Percentiles rank a stretch among this genome's conserved stretches.
phyloP scores from a whole-genome alignment of 2,329 filamentous ascomycete species.

The Fusarium sp. region DNA sequence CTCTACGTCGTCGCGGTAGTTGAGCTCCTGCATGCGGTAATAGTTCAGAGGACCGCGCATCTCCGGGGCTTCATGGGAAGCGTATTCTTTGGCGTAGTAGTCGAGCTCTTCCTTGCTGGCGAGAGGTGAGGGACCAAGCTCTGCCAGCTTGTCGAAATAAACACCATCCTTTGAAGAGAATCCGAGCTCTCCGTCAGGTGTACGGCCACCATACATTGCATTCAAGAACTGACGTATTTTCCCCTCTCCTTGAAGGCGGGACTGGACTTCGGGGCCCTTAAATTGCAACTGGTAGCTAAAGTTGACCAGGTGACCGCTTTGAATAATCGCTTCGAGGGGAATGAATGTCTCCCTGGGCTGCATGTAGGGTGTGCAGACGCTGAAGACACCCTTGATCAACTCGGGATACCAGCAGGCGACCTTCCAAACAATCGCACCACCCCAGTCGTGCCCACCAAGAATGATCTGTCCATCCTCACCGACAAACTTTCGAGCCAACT shows the following conservation, averaged over 20 bases:
- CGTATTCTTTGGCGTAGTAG: slow-evolving; percentile 79
- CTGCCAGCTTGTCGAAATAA: slow-evolving; percentile 69
- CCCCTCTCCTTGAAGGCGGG: slow-evolving; percentile 64
- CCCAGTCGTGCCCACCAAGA: slow-evolving; percentile 94
- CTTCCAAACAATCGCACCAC: slow-evolving; percentile 81
- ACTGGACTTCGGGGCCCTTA: slow-evolving; percentile 73
- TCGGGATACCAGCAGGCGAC: slow-evolving; percentile 78
- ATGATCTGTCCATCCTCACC: slow-evolving; percentile 68
- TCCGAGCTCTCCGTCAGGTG: slow-evolving; percentile 63
- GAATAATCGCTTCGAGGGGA: slow-evolving; percentile 69
- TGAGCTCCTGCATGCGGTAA: slow-evolving; percentile 81
- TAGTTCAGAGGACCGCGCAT: slow-evolving; percentile 86
- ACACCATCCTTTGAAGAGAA: slow-evolving; percentile 73
- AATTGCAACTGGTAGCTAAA: slow-evolving; percentile 90
- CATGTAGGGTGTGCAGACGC: slow-evolving; percentile 80
- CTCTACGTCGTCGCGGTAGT: slow-evolving; percentile 78
- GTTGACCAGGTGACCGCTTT: slow-evolving; percentile 66
- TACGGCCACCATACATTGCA: slow-evolving; percentile 75
- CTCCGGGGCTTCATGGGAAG: slow-evolving; percentile 65
- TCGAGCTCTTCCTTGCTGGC: slow-evolving; percentile 77
- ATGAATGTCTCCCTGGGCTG: slow-evolving; percentile 64
- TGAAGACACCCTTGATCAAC: slow-evolving; percentile 79
- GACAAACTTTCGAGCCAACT: slow-evolving; percentile 69
- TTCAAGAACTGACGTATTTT: slow-evolving; percentile 77
- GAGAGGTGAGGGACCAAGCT: slow-evolving; percentile 67